Conservation (phyloP, 2,329 filamentous ascomycete species). For the Cylindrodendrum hubeiense region DNA sequence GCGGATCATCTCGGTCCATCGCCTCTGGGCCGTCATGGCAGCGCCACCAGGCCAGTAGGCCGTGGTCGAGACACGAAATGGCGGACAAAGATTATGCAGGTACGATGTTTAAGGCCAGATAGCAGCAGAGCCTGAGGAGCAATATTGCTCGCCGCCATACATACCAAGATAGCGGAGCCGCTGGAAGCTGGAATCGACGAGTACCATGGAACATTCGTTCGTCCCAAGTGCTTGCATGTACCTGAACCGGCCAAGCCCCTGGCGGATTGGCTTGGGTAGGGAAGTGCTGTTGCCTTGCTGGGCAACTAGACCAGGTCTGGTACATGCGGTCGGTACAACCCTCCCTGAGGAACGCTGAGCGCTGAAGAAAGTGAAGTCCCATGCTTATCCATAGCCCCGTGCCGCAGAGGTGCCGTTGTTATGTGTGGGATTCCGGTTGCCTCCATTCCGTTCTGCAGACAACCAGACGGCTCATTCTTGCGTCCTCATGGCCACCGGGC, state of each 20-base stretch:
- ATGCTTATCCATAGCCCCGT: slow-evolving; percentile 2
- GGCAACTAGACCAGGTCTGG: neutral
- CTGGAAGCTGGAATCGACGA: neutral
- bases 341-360: neutral
- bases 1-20: slow-evolving; percentile 16
- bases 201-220: neutral
- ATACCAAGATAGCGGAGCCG: neutral
- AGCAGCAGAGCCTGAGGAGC: no score
- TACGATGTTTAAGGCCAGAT: neutral
- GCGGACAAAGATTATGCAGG: neutral
- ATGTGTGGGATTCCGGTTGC: slow-evolving; percentile 15
- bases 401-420: slow-evolving; percentile 22
- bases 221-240: slow-evolving; percentile 12
- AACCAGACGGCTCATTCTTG: slow-evolving; percentile 14
- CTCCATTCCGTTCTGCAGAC: slow-evolving; percentile 10
- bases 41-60: slow-evolving; percentile 1
- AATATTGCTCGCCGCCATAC: neutral
- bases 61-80: neutral
- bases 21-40: slow-evolving; percentile 5
- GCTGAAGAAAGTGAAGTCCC: neutral
- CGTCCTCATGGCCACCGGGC: slow-evolving; percentile 10
- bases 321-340: neutral
- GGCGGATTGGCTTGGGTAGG: neutral
- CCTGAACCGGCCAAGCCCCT: neutral
- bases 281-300: neutral